Base-by-base conservation (phyloP, 805 yeast genomes). In the Zygoascus tannicola region DNA sequence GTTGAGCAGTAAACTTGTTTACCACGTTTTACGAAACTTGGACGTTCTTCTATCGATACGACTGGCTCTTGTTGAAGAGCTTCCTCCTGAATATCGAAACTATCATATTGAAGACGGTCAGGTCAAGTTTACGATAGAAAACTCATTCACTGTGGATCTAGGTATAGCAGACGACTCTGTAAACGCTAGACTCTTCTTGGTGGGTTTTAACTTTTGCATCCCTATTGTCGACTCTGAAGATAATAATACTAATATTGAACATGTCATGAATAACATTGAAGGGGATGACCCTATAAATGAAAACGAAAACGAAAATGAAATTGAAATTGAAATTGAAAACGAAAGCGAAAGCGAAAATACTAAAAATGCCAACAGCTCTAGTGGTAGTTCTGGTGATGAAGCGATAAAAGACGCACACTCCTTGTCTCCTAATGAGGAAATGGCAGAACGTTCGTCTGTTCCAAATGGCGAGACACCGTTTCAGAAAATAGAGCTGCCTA, bases 101-200 rank as follows among this genome's bases (percentile, higher is more conserved):
- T 85, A 83, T 59, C 64, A 61, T 22, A 76, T 90, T 16, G 68
- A 70, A 44, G 80, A 90, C 61, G 98, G 97, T 12, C 69, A 94
- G 41, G 80, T 83, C 2, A 73, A 73, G 43, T 78, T 84, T 51
- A 67, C 73, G 3, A 75, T 84, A 2, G 70, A 73, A 1, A 71
- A 76, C 43, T 81, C 81, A 40, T 86, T 84, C 56, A 78, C 79
- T 57, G 72, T 86, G 14, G 85, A 87, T 20, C 69, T 88, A n/a
- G 84, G 92, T 0, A 78, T 85, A 32, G 79, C 79, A 4, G 80
- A 76, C 53, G 78, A 78, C 20, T 67, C 69, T 2, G 68, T 67
- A 2, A 73, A 74, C 32, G 75, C 86, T 0, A 86, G 86, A 14
- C 80, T 83, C 53, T 84, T 80, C 56, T 70, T 86, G 47, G 82